Conservation (phyloP, 495 filamentous ascomycete genomes). For the Thermochaetoides thermophila region DNA sequence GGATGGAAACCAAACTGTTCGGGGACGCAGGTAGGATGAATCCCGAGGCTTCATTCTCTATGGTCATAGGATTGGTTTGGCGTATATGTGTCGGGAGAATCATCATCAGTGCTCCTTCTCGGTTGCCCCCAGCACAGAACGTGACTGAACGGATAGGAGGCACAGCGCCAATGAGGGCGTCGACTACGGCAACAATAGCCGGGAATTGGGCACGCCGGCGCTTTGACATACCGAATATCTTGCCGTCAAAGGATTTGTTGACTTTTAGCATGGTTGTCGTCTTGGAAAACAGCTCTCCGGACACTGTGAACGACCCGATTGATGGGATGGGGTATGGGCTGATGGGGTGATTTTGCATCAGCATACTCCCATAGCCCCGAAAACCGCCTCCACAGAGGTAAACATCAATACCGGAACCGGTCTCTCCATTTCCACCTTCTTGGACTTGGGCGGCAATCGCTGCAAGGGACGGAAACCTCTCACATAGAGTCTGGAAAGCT, state of each 20-base stretch:
- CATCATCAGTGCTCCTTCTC: constrained; percentile 67
- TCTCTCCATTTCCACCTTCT: constrained; percentile 25
- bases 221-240: constrained; percentile 73
- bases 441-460: constrained; percentile 33
- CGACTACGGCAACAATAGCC: constrained; percentile 65
- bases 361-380: constrained; percentile 74
- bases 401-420: constrained; percentile 46
- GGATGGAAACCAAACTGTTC: no score
- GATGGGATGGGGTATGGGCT: constrained; percentile 71
- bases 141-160: constrained; percentile 56
- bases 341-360: constrained; percentile 54
- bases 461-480: constrained; percentile 32
- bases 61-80: constrained; percentile 48
- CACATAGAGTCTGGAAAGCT: constrained; percentile 50
- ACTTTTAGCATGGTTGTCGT: constrained; percentile 42
- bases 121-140: constrained; percentile 76
- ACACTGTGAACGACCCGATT: constrained; percentile 65
- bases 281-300: constrained; percentile 43
- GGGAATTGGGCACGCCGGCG: constrained; percentile 68
- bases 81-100: constrained; percentile 43
- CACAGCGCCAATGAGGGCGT: constrained; percentile 51
- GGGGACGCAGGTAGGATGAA: constrained; percentile 30
- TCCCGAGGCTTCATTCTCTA: constrained; percentile 16
- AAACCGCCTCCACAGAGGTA: constrained; percentile 88
- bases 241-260: constrained; percentile 36